Evolutionary conservation across 768 basidiomycete genomes (phyloP).

Genomic region (Antrodiella citrinella): DNA sequence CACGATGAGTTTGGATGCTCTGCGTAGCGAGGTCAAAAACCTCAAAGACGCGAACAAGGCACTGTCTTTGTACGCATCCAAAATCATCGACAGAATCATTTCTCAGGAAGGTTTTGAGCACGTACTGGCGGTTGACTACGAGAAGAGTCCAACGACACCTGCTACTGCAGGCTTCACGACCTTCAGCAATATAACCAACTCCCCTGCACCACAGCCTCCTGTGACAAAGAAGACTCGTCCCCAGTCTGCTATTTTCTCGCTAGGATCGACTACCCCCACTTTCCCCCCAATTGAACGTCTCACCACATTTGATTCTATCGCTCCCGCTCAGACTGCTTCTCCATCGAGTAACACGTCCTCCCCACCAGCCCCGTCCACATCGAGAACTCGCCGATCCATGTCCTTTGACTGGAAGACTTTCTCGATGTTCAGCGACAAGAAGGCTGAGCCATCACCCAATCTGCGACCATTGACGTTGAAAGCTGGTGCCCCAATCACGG

Average conservation of each 20-base stretch:
- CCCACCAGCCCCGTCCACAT: slow-evolving; percentile 15
- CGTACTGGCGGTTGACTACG: slow-evolving; percentile 89
- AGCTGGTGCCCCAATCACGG: slow-evolving; percentile 52
- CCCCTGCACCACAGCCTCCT: slow-evolving; percentile 19
- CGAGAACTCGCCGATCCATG: slow-evolving; percentile 59
- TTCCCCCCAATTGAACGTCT: slow-evolving; percentile 25
- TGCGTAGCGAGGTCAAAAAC: slow-evolving; percentile 82
- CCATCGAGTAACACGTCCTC: slow-evolving; percentile 16
- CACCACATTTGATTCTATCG: slow-evolving; percentile 24
- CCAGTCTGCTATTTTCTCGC: slow-evolving; percentile 50
- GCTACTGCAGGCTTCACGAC: slow-evolving; percentile 27
- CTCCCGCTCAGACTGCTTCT: slow-evolving; percentile 7
- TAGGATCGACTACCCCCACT: slow-evolving; percentile 28
- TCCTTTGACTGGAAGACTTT: slow-evolving; percentile 82
- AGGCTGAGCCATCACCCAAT: slow-evolving; percentile 39
- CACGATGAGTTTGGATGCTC: slow-evolving; percentile 38
- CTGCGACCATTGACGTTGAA: slow-evolving; percentile 70
- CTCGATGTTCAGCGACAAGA: slow-evolving; percentile 70
- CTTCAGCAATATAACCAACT: slow-evolving; percentile 15
- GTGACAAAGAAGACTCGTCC: slow-evolving; percentile 41
- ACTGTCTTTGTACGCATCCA: slow-evolving; percentile 88
- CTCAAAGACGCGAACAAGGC: slow-evolving; percentile 96
- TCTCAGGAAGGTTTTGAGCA: slow-evolving; percentile 96
- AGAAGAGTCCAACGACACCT: slow-evolving; percentile 46
- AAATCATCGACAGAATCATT: slow-evolving; percentile 97